phyloP scores from a whole-genome alignment of 1,284 basidiomycete species.

The Coniferiporia weirii region DNA sequence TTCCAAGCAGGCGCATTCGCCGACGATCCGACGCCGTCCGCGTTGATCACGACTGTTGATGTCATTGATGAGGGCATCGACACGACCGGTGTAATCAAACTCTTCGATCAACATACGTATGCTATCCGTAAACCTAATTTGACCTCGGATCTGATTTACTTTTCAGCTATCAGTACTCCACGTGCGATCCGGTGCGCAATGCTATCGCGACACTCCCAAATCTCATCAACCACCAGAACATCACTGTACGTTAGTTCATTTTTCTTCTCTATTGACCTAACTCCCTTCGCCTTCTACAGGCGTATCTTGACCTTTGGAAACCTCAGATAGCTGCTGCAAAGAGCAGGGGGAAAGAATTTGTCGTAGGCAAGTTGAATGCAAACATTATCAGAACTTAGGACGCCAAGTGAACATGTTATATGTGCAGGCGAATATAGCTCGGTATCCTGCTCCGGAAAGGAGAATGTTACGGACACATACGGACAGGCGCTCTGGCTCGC shows the following conservation, averaged over 20 bases:
- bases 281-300: conserved; percentile 17
- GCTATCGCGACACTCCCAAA: conserved; percentile 31
- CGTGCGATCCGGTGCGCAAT: conserved; percentile 32
- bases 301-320: conserved; percentile 33
- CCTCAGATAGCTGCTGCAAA: conserved; percentile 33
- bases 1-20: conserved; percentile 32
- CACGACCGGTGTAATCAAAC: conserved; percentile 26
- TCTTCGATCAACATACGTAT: conserved; percentile 32
- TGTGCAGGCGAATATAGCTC: conserved; percentile 28
- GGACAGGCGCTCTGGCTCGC: conserved; percentile 34
- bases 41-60: conserved; percentile 30
- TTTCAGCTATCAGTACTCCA: conserved; percentile 34
- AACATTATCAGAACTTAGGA: neutral
- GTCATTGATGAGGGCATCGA: conserved; percentile 30
- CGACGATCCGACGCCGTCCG: conserved; percentile 28
- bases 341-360: conserved; percentile 28
- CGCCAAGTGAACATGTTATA: neutral
- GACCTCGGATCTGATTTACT: neutral
- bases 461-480: conserved; percentile 34
- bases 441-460: conserved; percentile 34
- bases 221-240: conserved; percentile 32
- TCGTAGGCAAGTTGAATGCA: conserved; percentile 25
- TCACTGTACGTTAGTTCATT: conserved; percentile 25
- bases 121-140: neutral
- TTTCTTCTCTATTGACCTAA: neutral